phyloP scores from a whole-genome alignment of 1,284 basidiomycete species.

The Austroboletus novae-zelandiae region DNA sequence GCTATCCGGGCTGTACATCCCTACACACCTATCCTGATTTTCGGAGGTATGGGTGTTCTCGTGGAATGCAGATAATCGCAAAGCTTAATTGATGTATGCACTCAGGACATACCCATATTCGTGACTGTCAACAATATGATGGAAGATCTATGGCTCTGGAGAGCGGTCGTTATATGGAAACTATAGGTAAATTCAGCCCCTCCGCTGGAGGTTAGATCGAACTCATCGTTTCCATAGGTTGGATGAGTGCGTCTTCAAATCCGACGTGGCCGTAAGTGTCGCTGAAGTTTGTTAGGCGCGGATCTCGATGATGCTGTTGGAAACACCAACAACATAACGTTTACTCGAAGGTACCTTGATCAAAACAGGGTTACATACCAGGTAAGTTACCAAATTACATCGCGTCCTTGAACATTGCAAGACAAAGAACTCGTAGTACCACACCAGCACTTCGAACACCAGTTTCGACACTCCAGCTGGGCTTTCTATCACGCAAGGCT shows the following conservation, averaged over 20 bases:
- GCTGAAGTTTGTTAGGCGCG: conserved; percentile 38
- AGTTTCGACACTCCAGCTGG: conserved; percentile 61
- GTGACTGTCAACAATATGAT: conserved; percentile 68
- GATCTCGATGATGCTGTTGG: conserved; percentile 42
- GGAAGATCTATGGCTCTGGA: conserved; percentile 72
- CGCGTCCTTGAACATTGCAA: neutral
- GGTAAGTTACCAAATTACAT: conserved; percentile 32
- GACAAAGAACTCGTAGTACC: conserved; percentile 43
- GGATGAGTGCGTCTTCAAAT: conserved; percentile 30
- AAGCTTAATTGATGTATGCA: neutral
- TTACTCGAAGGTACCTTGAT: conserved; percentile 71
- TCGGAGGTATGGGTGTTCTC: conserved; percentile 51
- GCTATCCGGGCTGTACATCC: conserved; percentile 74
- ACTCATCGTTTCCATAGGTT: conserved; percentile 18
- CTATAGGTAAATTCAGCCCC: conserved; percentile 53
- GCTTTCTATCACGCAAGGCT: conserved; percentile 49
- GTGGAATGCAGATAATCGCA: neutral
- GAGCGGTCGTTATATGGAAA: conserved; percentile 87
- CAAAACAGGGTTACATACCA: conserved; percentile 72
- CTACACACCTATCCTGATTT: conserved; percentile 72
- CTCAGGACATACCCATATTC: conserved; percentile 71
- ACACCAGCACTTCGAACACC: conserved; percentile 42
- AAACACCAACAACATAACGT: conserved; percentile 50
- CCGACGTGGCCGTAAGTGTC: neutral
- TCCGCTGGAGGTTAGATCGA: neutral